Evolutionary conservation across 331 rosid genomes (phyloP), one percentile per base, ranked within the genome.

Genomic region (Dryas integrifolia): DNA sequence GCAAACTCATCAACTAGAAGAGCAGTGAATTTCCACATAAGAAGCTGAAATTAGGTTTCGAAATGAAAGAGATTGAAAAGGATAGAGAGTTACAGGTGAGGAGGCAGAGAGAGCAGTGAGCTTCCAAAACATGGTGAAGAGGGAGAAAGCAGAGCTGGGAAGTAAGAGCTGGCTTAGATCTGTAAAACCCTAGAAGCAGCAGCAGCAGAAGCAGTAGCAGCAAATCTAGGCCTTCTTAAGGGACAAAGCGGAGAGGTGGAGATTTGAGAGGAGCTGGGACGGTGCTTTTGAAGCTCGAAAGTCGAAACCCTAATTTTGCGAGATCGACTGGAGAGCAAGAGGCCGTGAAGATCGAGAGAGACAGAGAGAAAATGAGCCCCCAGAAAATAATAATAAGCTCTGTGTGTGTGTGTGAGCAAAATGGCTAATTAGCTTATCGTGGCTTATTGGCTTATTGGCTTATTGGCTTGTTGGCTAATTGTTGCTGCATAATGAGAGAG

Each of bases 251-350:
- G 70, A 45, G 56, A 62, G 72, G 69, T 76, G 78, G 52, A 73
- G 76, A 73, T 80, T 65, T 45, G 76, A 61, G 21, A 61, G 62
- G 61, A 76, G 58, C 77, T 72, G 76, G 55, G 61, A 48, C 63
- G 72, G 41, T 18, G 73, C 51, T 50, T 63, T 73, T 21, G 55
- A 65, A 80, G 79, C 70, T 58, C 68, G 84, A 85, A 87, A 87
- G 80, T 43, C 75, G 84, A 88, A 92, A 88, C 96, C 99, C 99
- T 92, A 92, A 80, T 76, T 87, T 81, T 30, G 41, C 70, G 81
- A 85, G 92, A 89, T 88, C 88, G 88, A 83, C 26, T 40, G 78
- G 80, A 70, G 86, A 72, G 75, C 75, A 61, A 46, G 65, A 67
- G 57, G 62, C 92, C 89, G 94, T 85, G 89, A 84, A 83, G 90